Evolutionary conservation across 2,329 filamentous ascomycete genomes (phyloP).

Genomic region (Ophiostoma perfectum): DNA sequence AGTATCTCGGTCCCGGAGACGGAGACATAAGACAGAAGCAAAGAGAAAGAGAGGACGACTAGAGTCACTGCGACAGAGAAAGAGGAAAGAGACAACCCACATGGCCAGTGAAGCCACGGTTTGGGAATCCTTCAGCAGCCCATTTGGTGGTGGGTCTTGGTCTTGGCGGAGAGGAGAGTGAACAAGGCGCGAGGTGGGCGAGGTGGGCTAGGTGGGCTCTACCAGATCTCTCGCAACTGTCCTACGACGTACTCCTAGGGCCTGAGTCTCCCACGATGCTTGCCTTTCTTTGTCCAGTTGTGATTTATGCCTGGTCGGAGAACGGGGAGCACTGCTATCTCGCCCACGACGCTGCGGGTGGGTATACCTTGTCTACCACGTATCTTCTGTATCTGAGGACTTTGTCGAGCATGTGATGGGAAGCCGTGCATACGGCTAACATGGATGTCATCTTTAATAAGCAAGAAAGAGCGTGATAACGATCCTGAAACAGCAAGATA

Average conservation of each 20-base stretch:
- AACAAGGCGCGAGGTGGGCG: not conserved
- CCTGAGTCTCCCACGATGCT: too few species aligned
- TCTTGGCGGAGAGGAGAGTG: not conserved
- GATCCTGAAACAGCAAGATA: too few species aligned
- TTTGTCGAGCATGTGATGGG: too few species aligned
- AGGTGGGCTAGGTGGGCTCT: too few species aligned
- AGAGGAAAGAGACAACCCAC: not conserved
- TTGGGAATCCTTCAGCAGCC: constrained; percentile 10
- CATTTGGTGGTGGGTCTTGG: not conserved
- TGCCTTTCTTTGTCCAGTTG: not conserved
- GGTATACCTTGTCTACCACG: not conserved
- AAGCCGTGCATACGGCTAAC: too few species aligned
- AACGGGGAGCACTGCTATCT: not conserved
- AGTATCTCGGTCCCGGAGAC: not conserved
- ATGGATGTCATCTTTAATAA: too few species aligned
- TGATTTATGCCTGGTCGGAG: not conserved
- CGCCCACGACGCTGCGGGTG: not conserved
- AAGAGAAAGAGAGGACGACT: not conserved
- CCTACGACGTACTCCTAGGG: too few species aligned
- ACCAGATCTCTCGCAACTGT: too few species aligned
- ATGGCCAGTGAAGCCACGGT: not conserved
- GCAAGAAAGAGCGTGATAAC: too few species aligned
- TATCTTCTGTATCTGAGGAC: not conserved
- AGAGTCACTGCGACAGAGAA: too few species aligned
- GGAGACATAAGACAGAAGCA: too few species aligned